Conservation (phyloP, 2,329 filamentous ascomycete species). For the Nigrospora osmanthi region DNA sequence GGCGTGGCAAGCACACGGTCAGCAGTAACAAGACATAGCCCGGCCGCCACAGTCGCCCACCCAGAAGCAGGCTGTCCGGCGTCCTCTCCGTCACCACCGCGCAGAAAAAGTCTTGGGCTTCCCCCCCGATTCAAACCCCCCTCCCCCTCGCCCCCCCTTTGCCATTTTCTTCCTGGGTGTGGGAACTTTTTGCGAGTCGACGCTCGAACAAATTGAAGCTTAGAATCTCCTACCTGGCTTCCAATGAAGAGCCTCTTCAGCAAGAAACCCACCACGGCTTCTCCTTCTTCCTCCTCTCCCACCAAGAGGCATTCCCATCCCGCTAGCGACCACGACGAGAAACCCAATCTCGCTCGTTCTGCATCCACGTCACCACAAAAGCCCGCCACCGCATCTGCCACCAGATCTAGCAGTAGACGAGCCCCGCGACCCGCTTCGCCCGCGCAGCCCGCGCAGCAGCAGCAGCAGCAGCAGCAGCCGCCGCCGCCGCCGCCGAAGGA, state of each 20-base stretch:
- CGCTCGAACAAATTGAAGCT: not conserved
- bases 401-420: conserved; percentile 5
- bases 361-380: conserved; percentile 8
- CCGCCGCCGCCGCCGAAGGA: not conserved
- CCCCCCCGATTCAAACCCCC: too few species aligned
- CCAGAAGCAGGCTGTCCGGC: too few species aligned
- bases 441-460: conserved; percentile 14
- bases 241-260: conserved; percentile 27
- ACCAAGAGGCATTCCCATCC: conserved; percentile 21
- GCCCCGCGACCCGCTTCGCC: conserved; percentile 18
- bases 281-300: conserved; percentile 6
- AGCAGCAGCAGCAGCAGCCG: conserved; percentile 3
- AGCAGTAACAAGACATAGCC: too few species aligned
- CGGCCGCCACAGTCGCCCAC: too few species aligned
- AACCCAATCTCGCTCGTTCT: conserved; percentile 5
- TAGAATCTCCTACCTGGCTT: conserved; percentile 2
- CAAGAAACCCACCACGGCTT: conserved; percentile 15
- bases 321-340: conserved; percentile 19
- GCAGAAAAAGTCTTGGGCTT: too few species aligned
- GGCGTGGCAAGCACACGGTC: too few species aligned
- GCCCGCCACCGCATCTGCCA: conserved; percentile 14
- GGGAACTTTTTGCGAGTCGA: conserved; percentile 1
- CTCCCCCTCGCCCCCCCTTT: too few species aligned
- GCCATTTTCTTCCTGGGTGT: not conserved
- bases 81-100: too few species aligned